Percentiles rank a stretch among this genome's conserved stretches.
Evolutionary conservation across 164 flowering plant genomes (phyloP).

Genomic region (Macadamia integrifolia): DNA sequence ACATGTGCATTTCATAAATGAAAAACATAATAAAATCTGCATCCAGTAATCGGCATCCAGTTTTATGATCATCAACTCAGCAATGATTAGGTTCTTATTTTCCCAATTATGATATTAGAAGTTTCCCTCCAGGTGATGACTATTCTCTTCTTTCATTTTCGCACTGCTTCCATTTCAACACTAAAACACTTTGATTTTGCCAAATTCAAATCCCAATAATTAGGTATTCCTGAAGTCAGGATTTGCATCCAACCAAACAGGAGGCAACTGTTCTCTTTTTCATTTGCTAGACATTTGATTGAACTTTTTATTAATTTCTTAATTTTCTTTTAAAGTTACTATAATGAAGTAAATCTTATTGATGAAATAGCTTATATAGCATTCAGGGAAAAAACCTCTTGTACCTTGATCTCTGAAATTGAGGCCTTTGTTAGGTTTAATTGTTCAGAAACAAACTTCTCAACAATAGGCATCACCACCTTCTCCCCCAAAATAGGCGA

Average conservation of each 20-base stretch:
- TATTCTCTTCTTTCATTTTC: no score
- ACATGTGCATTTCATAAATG: neutral
- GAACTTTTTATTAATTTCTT: no score
- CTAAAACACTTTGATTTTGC: no score
- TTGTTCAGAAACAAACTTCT: constrained; percentile 53
- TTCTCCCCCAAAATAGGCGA: constrained; percentile 31
- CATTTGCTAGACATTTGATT: no score
- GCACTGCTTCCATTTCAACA: no score
- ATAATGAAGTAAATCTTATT: neutral
- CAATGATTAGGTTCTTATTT: neutral
- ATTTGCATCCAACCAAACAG: no score
- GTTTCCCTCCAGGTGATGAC: no score
- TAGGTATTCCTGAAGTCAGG: no score
- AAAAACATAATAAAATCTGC: neutral
- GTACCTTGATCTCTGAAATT: constrained; percentile 68
- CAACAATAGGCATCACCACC: constrained; percentile 31
- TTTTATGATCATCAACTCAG: neutral
- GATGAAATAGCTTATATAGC: neutral
- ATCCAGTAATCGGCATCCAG: neutral
- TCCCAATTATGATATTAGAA: no score
- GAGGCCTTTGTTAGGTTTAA: constrained; percentile 45
- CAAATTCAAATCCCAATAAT: no score
- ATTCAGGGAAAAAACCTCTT: neutral
- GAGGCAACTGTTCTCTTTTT: no score
- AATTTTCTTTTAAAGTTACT: neutral